phyloP scores from a whole-genome alignment of 257 asterid species.

The Paraleonurus japonicus region DNA sequence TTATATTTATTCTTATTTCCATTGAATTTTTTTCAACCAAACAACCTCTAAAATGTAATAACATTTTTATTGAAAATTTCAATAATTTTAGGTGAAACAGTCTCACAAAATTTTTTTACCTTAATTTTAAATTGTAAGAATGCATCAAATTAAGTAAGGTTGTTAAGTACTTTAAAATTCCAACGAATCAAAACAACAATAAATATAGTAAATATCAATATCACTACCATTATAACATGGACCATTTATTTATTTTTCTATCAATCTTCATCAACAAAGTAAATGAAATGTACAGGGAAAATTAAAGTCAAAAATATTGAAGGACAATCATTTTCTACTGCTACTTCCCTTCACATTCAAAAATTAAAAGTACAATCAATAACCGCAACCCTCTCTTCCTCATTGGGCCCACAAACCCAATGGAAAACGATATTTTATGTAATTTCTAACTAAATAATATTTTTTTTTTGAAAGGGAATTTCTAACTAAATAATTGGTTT shows the following conservation, averaged over 20 bases:
- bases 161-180: neutral
- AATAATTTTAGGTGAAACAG: no score
- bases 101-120: no score
- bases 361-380: constrained; percentile 5
- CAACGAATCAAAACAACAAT: neutral
- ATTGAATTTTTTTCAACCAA: no score
- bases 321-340: constrained; percentile 12
- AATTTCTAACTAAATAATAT: neutral
- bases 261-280: neutral
- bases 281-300: constrained; percentile 10
- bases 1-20: no score
- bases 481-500: neutral
- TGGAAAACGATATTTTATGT: neutral
- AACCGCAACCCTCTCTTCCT: neutral
- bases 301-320: neutral
- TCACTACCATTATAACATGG: neutral
- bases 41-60: no score
- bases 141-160: neutral
- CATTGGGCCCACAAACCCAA: neutral
- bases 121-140: no score
- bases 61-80: no score
- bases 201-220: neutral
- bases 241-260: constrained; percentile 21
- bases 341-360: neutral
- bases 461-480: no score